A percentile compares a stretch with the other conserved stretches of the same genome.
Conservation (phyloP, 148 eudicot genomes). For the Pouteria glomerata region DNA sequence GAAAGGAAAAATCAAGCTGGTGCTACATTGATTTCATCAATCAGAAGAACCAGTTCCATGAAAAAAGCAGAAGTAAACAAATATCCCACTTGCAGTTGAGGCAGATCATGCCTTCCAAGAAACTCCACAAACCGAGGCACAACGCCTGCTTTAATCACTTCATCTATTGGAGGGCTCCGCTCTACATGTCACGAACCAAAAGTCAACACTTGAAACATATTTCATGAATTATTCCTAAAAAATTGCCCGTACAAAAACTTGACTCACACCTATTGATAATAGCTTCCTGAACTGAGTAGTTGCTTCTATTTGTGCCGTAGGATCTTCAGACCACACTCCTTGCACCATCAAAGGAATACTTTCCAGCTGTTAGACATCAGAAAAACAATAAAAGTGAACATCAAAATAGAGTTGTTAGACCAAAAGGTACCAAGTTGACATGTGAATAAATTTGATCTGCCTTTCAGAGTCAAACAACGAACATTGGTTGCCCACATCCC, state of each 20-base stretch:
- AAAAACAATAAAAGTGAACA: constrained; percentile 8
- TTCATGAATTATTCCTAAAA: neutral
- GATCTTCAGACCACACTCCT: constrained; percentile 85
- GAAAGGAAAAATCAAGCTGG: constrained; percentile 5
- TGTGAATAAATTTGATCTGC: neutral
- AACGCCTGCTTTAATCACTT: constrained; percentile 84
- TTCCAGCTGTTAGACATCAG: constrained; percentile 51
- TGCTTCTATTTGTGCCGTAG: constrained; percentile 74
- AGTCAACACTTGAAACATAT: neutral
- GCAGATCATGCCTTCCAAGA: constrained; percentile 73
- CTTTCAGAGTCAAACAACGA: neutral
- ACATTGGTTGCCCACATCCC: neutral
- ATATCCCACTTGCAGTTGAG: constrained; percentile 75
- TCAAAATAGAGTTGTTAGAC: neutral
- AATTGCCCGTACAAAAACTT: neutral
- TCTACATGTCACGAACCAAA: constrained; percentile 36
- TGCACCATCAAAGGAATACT: constrained; percentile 81
- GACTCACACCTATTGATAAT: constrained; percentile 63
- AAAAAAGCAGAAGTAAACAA: neutral
- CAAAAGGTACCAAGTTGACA: neutral
- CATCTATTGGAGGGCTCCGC: constrained; percentile 87
- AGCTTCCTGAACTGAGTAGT: constrained; percentile 83
- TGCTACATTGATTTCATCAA: neutral
- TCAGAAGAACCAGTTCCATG: neutral
- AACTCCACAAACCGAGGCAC: constrained; percentile 83